Percentiles rank a stretch among this genome's conserved stretches.
Evolutionary conservation across 768 basidiomycete genomes (phyloP).

Genomic region (Dentipellis sp.): DNA sequence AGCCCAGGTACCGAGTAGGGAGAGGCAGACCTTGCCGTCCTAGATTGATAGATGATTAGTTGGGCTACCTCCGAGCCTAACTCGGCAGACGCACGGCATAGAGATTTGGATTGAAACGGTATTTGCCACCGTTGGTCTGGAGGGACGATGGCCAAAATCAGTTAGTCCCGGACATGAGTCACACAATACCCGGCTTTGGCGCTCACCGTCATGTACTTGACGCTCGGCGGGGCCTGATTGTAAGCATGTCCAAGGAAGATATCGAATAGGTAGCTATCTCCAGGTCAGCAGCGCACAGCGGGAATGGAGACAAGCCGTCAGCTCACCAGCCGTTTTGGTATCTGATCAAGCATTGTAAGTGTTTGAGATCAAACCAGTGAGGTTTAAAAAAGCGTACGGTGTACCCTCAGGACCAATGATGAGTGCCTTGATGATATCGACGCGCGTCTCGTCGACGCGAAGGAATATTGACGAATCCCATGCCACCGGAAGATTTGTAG

Average conservation of each 20-base stretch:
- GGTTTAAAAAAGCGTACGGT: slow-evolving; percentile 46
- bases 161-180: background rate
- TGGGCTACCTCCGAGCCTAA: background rate
- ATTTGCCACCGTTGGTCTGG: slow-evolving; percentile 82
- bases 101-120: slow-evolving; percentile 88
- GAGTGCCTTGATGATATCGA: slow-evolving; percentile 87
- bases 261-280: slow-evolving; percentile 65
- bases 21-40: slow-evolving; percentile 94
- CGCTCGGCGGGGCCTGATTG: slow-evolving; percentile 75
- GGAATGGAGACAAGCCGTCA: background rate
- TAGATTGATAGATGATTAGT: slow-evolving; percentile 18
- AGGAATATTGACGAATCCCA: slow-evolving; percentile 95
- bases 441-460: slow-evolving; percentile 84
- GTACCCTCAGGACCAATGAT: slow-evolving; percentile 92
- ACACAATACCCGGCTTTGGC: background rate
- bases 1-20: slow-evolving; percentile 84
- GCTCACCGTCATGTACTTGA: slow-evolving; percentile 63
- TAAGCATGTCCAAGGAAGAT: slow-evolving; percentile 88
- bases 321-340: slow-evolving; percentile 87
- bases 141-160: background rate
- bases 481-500: slow-evolving; percentile 88
- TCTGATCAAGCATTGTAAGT: slow-evolving; percentile 26
- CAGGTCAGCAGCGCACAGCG: background rate
- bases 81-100: slow-evolving; percentile 56
- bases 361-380: background rate